Evolutionary conservation across 1,139 yeast species (phyloP).

Genomic region (Hyphopichia khmerensis): DNA sequence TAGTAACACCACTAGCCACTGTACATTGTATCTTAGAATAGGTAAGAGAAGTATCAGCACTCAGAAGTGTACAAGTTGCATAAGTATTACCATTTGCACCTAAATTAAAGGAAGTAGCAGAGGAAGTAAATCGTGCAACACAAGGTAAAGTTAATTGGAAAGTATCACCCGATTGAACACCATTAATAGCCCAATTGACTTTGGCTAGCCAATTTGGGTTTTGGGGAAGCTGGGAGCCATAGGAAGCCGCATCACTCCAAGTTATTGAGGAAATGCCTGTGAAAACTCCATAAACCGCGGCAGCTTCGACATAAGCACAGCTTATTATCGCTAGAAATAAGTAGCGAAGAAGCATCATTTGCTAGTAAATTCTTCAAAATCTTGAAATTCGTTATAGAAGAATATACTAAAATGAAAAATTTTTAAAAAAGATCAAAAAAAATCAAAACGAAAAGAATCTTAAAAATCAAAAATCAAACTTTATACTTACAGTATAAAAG

Average conservation of each 20-base stretch:
- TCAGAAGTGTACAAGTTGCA: constrained; percentile 25
- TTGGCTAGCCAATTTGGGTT: constrained; percentile 25
- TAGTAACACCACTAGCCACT: constrained; percentile 12
- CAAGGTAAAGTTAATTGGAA: constrained; percentile 30
- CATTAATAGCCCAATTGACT: constrained; percentile 24
- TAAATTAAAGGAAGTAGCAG: constrained; percentile 14
- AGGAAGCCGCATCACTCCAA: constrained; percentile 9
- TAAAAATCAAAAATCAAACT: no score
- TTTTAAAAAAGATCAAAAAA: no score
- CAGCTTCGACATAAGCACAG: constrained; percentile 2
- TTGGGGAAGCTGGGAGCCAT: constrained; percentile 11
- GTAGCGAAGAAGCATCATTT: not conserved
- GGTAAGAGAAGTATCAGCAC: constrained; percentile 23
- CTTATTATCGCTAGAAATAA: not conserved
- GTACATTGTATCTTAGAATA: constrained; percentile 26
- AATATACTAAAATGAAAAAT: no score
- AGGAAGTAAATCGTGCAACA: constrained; percentile 28
- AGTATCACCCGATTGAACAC: constrained; percentile 30
- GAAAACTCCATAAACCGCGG: constrained; percentile 17
- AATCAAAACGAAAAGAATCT: no score
- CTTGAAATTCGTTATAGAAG: no score
- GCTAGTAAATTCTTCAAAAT: no score
- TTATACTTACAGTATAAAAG: no score
- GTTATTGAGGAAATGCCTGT: constrained; percentile 13
- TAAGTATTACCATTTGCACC: constrained; percentile 14